Conservation (phyloP, 176 grass and related monocot genomes). For the Rhynchospora tenuis region DNA sequence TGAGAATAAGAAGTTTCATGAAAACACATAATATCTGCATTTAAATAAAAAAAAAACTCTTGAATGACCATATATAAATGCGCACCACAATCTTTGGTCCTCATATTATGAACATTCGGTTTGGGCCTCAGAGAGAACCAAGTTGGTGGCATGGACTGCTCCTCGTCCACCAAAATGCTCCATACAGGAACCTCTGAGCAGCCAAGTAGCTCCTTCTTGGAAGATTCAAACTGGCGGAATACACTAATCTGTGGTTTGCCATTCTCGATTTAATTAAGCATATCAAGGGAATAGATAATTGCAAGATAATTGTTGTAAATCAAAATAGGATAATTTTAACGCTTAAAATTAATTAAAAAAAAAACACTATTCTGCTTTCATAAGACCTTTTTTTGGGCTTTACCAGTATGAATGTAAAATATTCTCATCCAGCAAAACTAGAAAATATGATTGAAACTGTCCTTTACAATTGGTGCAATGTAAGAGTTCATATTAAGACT, state of each 20-base stretch:
- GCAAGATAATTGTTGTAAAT: neutral
- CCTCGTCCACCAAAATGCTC: neutral
- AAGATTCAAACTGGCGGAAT: conserved; percentile 27
- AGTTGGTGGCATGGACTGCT: conserved; percentile 45
- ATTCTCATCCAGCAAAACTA: neutral
- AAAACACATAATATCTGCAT: conserved; percentile 16
- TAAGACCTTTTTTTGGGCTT: neutral
- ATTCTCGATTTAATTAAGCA: neutral
- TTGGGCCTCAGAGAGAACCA: conserved; percentile 69
- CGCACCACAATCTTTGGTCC: conserved; percentile 46
- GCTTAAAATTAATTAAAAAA: neutral
- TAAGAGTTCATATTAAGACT: neutral
- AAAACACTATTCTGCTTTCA: neutral
- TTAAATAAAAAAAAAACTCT: neutral
- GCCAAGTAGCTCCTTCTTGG: conserved; percentile 56
- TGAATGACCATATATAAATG: neutral
- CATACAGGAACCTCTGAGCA: conserved; percentile 33
- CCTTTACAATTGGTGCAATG: neutral
- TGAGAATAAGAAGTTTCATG: neutral
- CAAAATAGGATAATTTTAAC: neutral
- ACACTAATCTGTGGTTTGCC: conserved; percentile 36
- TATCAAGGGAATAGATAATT: neutral
- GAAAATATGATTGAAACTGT: neutral
- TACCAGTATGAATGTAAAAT: neutral
- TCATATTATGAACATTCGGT: conserved; percentile 10